Base-by-base conservation (phyloP, 179 eudicot species). In the Corrigiola litoralis region DNA sequence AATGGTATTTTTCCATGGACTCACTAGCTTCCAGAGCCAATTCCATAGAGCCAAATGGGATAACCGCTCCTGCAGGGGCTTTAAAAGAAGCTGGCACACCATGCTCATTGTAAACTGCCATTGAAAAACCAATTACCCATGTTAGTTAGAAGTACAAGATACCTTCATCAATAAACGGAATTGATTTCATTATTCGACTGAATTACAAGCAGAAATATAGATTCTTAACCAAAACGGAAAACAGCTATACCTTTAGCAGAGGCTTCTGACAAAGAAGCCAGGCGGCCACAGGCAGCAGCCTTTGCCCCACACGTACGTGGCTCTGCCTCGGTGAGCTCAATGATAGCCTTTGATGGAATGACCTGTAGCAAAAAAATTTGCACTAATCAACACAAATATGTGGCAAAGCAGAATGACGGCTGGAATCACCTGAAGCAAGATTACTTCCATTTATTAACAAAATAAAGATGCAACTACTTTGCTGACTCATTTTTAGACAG, bases 71-170 rank as follows among this genome's bases (percentile, higher is more conserved):
- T 14, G 72, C 69, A 14, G 99, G 99, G 45, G 82, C 97, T 42
- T 80, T 82, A 37, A 94, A 94, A n/a, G 95, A 78, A 65, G 99
- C 95, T 29, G 97, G 95, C 51, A 90, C 88, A 33, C 99, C 99
- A 36, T 75, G 85, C 45, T 94, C 94, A 64, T 77, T 94, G 73
- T 67, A 71, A 69, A 83, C 99, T 94, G 85, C 67, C 59, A 62
- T 56, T 17, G 16, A 21, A 41, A 33, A 66, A 41, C 40, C 20
- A 20, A 53, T 14, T 16, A 31, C 18, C 31, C 16, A 29, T 17
- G 18, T 12, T 13, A 49, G 46, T 32, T 23, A 45, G n/a, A 41
- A 28, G 20, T 27, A 64, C 1, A 34, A 56, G 14, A 40, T 13
- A 28, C 4, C 27, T 18, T 32, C 5, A n/a, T n/a, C n/a, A n/a